These are phyloP conservation scores for Heliamphora exappendiculata DNA, from an alignment of 148 eudicot genomes.

Conservation along the genomic window DNA sequence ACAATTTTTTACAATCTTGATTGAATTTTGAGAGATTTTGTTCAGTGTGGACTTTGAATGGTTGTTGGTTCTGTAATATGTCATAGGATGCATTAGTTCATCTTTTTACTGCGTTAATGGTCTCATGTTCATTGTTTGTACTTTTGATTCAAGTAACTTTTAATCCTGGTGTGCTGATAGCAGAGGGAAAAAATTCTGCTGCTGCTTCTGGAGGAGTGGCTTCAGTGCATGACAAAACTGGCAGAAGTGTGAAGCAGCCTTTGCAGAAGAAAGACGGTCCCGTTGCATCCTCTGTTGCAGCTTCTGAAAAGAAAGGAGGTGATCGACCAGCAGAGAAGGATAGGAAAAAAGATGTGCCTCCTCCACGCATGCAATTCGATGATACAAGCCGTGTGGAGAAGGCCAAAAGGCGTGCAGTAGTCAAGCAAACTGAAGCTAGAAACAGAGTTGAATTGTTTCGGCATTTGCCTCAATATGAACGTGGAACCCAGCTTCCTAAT, in stretches of 20 bases:
- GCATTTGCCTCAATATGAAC: conserved; percentile 93
- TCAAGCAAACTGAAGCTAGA: conserved; percentile 69
- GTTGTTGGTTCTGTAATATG: too few relatives aligned
- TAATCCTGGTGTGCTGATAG: conserved; percentile 16
- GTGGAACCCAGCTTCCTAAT: conserved; percentile 60
- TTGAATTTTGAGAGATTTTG: not conserved
- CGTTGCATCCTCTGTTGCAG: conserved; percentile 31
- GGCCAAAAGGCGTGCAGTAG: conserved; percentile 67
- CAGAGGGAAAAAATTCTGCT: conserved; percentile 19
- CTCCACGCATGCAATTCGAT: conserved; percentile 92
- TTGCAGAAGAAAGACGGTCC: conserved; percentile 40
- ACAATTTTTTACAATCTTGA: not conserved
- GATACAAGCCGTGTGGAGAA: conserved; percentile 75
- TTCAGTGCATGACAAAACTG: conserved; percentile 26
- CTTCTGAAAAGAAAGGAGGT: conserved; percentile 53
- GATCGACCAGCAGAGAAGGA: conserved; percentile 66
- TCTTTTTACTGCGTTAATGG: not conserved
- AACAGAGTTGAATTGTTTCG: conserved; percentile 76
- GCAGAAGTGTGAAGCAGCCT: conserved; percentile 41
- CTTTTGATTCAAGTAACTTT: not conserved
- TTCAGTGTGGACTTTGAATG: not conserved
- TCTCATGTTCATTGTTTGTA: not conserved
- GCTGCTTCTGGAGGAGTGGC: conserved; percentile 24
- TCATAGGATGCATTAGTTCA: not conserved
- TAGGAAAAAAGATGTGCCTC: conserved; percentile 69